These are phyloP conservation scores for Dunaliella primolecta DNA, from an alignment of 139 green algal genomes.

Conservation along the genomic window DNA sequence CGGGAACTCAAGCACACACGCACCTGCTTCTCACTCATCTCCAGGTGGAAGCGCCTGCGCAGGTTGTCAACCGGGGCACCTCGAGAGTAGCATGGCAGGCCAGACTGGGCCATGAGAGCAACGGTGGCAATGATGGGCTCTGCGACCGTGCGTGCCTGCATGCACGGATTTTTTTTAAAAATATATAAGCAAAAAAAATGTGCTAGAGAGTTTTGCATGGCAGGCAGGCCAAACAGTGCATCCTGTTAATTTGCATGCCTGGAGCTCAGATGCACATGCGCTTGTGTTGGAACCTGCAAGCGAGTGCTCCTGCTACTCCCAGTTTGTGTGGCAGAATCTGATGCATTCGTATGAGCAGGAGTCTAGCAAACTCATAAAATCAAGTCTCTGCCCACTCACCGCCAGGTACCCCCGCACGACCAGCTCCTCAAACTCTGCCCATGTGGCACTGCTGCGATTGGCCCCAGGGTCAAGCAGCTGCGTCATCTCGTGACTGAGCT, in stretches of 20 bases:
- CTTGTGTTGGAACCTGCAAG: too few species aligned
- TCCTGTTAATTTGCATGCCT: too few species aligned
- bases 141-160: slow-evolving; percentile 83
- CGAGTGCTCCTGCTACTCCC: neutral
- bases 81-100: slow-evolving; percentile 89
- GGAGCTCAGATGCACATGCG: too few species aligned
- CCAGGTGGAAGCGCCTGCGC: slow-evolving; percentile 75
- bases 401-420: slow-evolving; percentile 61
- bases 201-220: neutral
- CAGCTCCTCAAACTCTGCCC: slow-evolving; percentile 51
- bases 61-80: slow-evolving; percentile 70
- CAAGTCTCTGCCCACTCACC: slow-evolving; percentile 35
- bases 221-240: neutral
- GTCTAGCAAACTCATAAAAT: too few species aligned
- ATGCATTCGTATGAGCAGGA: neutral
- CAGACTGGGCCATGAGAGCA: slow-evolving; percentile 84
- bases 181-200: neutral
- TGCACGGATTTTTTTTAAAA: too few species aligned
- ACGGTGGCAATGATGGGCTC: slow-evolving; percentile 88
- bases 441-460: slow-evolving; percentile 15
- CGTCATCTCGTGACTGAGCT: slow-evolving; percentile 95
- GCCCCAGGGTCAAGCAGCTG: slow-evolving; percentile 87
- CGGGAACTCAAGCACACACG: too few species aligned
- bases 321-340: neutral
- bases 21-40: slow-evolving; percentile 46